phyloP scores from a whole-genome alignment of 2,329 filamentous ascomycete species.

The Microcera coccophila region DNA sequence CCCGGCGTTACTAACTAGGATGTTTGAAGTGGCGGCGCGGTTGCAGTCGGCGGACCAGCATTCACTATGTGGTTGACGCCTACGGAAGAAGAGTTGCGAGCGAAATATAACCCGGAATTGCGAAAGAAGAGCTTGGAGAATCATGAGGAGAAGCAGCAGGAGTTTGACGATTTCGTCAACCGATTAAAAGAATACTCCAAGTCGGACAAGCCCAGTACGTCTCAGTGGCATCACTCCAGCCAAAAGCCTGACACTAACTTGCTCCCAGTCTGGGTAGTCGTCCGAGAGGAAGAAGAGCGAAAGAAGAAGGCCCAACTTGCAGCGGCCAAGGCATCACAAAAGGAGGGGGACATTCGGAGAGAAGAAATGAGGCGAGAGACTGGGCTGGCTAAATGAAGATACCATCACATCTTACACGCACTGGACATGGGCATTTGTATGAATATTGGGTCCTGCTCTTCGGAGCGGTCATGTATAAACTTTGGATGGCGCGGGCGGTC shows the following conservation, averaged over 20 bases:
- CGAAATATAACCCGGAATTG: conserved; percentile 92
- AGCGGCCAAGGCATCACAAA: conserved; percentile 35
- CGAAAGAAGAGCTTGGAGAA: conserved; percentile 81
- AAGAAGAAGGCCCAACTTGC: conserved; percentile 36
- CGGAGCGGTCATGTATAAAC: background rate
- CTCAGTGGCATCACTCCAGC: background rate
- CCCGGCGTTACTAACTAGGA: conserved; percentile 12
- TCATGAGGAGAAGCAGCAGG: conserved; percentile 69
- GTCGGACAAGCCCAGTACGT: conserved; percentile 84
- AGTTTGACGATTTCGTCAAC: conserved; percentile 83
- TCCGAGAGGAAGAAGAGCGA: conserved; percentile 46
- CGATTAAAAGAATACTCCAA: conserved; percentile 85
- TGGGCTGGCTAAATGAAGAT: conserved; percentile 38
- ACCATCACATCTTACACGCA: background rate
- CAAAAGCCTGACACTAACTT: conserved; percentile 9
- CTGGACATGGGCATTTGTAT: background rate
- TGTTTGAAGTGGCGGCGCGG: conserved; percentile 57
- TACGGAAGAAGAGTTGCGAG: conserved; percentile 86
- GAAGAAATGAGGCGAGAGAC: conserved; percentile 50
- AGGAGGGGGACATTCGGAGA: conserved; percentile 41
- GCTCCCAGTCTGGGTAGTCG: conserved; percentile 47
- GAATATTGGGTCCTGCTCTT: background rate
- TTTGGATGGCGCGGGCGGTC: background rate
- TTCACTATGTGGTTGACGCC: conserved; percentile 77
- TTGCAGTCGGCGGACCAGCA: conserved; percentile 81